These are phyloP conservation scores for Ramaria sp. DNA, from an alignment of 768 basidiomycete genomes.

Conservation along the genomic window DNA sequence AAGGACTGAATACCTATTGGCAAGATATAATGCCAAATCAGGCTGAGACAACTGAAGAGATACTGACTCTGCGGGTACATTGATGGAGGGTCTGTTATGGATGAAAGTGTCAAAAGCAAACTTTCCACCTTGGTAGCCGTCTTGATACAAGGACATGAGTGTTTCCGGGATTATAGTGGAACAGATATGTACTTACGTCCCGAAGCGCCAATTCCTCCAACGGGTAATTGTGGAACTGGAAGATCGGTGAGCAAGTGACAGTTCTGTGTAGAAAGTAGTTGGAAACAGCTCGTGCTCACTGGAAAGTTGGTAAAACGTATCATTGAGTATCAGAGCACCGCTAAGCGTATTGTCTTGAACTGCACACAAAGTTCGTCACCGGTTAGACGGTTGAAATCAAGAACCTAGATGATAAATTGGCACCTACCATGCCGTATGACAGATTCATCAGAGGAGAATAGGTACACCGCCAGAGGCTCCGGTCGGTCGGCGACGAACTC, in stretches of 20 bases:
- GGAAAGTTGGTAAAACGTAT: slow-evolving; percentile 46
- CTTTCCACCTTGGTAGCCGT: slow-evolving; percentile 62
- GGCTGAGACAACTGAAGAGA: too few relatives aligned
- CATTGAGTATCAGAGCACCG: slow-evolving; percentile 65
- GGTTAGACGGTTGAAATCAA: too few relatives aligned
- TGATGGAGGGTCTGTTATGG: slow-evolving; percentile 48
- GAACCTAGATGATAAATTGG: background rate
- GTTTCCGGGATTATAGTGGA: too few relatives aligned
- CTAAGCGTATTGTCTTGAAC: slow-evolving; percentile 64
- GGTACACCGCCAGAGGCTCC: slow-evolving; percentile 73
- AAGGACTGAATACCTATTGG: too few relatives aligned
- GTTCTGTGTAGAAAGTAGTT: slow-evolving; percentile 35
- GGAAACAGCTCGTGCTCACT: slow-evolving; percentile 33
- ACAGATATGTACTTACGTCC: slow-evolving; percentile 41
- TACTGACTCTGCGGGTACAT: slow-evolving; percentile 29
- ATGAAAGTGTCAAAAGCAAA: slow-evolving; percentile 71
- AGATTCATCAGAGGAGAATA: slow-evolving; percentile 51
- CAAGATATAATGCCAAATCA: too few relatives aligned
- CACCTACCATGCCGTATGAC: slow-evolving; percentile 52
- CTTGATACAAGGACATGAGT: slow-evolving; percentile 26
- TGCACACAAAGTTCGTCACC: slow-evolving; percentile 16
- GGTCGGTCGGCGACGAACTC: slow-evolving; percentile 45
- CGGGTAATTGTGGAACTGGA: slow-evolving; percentile 52
- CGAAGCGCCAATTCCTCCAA: slow-evolving; percentile 63
- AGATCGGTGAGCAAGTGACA: slow-evolving; percentile 30